Evolutionary conservation across 2,329 filamentous ascomycete genomes (phyloP), one percentile per base, ranked within the genome.

Genomic region (Apiospora marii): DNA sequence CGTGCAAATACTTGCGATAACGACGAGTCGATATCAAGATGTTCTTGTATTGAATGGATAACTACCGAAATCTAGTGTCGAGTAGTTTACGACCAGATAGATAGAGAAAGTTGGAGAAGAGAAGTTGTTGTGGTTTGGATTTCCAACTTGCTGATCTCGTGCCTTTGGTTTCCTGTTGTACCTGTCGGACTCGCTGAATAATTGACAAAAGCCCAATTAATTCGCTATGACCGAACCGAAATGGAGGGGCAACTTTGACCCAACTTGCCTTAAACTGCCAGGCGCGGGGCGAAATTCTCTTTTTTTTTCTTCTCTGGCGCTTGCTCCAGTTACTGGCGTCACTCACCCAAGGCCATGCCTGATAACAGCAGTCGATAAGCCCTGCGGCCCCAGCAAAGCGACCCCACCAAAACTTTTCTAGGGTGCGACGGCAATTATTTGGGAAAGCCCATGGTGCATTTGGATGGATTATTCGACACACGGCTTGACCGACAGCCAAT

Each of bases 201-300:
- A 64, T 64, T 64, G 58, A 16, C 53, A 30, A 61, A 64, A 41
- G 58, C 27, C 53, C 53, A 61, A 64, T 64, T 64, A 64, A 64
- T 64, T 64, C 10, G 6, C 58, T 64, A 64, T 64, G 30, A 64
- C 58, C 58, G 58, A 64, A 37, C 19, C 16, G 58, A 34, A 48
- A 72, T 73, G 70, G 72, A 70, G 72, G 72, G 72, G 72, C 70
- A 64, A 41, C 46, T 41, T 64, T 41, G 30, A 41, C 58, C 58
- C 58, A 64, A 64, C 58, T 24, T 64, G 58, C 30, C 58, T 41
- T 30, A 64, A 64, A 64, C 58, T 64, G 5, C 10, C 58, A 64
- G 30, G 58, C 72, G 72, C 70, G 72, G 72, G 72, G 72, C 72
- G 68, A 73, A 71, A 68, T 71, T 71, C 69, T 68, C 46, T 67